Conservation (phyloP, 495 filamentous ascomycete genomes). For the Neurospora sp. region DNA sequence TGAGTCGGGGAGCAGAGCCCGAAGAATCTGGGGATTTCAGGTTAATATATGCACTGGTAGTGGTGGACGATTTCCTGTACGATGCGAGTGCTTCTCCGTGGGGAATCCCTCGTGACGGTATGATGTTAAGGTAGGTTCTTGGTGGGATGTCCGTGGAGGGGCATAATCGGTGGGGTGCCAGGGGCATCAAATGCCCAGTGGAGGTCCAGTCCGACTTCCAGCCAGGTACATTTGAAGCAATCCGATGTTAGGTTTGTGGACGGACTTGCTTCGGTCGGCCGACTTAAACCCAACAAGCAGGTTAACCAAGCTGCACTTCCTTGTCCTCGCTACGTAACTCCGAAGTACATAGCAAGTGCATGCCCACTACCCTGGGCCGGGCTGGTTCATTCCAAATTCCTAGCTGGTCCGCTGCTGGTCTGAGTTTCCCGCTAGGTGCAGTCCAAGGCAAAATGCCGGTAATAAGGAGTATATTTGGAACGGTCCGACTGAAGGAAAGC, state of each 20-base stretch:
- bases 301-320: background rate
- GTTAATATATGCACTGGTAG: conserved; percentile 9
- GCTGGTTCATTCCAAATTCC: background rate
- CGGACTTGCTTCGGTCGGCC: background rate
- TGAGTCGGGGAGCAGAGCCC: conserved; percentile 22
- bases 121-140: background rate
- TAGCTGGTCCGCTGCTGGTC: background rate
- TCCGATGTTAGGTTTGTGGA: background rate
- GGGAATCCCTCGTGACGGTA: background rate
- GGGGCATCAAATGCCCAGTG: background rate
- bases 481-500: background rate
- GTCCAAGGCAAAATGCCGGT: background rate
- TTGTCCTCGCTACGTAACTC: background rate
- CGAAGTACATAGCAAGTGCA: background rate
- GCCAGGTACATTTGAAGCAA: background rate
- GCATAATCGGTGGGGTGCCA: background rate
- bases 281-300: background rate
- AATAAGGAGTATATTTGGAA: background rate
- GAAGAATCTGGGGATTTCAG: conserved; percentile 13
- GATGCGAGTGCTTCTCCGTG: conserved; percentile 5
- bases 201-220: background rate
- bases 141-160: background rate
- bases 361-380: background rate
- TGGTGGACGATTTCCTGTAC: background rate
- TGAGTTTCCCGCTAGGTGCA: background rate